Percentiles rank a stretch among this genome's conserved stretches.
These are phyloP conservation scores for Metarhizium brunneum DNA, from an alignment of 2,329 filamentous ascomycete species.

Conservation along the genomic window DNA sequence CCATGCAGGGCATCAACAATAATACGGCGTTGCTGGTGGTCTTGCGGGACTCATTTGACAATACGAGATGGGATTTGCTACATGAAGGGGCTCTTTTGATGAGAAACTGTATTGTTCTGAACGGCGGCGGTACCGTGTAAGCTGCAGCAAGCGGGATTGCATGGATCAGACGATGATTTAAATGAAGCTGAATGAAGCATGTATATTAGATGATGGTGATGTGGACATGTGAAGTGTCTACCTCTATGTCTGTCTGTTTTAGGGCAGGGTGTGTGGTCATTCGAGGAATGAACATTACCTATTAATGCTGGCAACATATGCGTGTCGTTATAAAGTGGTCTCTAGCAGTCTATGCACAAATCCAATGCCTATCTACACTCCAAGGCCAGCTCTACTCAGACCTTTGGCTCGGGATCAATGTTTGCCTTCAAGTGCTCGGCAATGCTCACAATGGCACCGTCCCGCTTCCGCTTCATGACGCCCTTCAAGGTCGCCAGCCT, in stretches of 20 bases:
- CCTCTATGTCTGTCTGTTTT: too few relatives aligned
- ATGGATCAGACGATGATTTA: neutral
- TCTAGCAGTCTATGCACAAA: neutral
- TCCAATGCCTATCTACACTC: neutral
- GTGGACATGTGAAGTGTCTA: too few relatives aligned
- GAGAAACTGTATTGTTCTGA: constrained; percentile 59
- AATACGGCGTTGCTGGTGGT: constrained; percentile 75
- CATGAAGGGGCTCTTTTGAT: constrained; percentile 77
- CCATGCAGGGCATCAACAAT: constrained; percentile 66
- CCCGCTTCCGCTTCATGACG: constrained; percentile 42
- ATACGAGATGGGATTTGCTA: constrained; percentile 82
- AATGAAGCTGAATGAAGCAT: neutral
- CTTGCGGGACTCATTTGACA: constrained; percentile 68
- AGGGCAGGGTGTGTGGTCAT: too few relatives aligned
- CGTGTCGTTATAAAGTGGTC: too few relatives aligned
- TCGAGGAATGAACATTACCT: too few relatives aligned
- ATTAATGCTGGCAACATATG: too few relatives aligned
- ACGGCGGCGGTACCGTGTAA: constrained; percentile 17
- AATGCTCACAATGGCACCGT: constrained; percentile 43
- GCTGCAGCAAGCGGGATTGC: neutral
- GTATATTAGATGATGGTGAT: neutral
- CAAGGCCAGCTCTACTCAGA: constrained; percentile 10
- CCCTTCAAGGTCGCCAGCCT: constrained; percentile 44
- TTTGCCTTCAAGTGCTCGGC: constrained; percentile 60
- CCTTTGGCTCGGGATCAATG: constrained; percentile 36